Evolutionary conservation across 2,329 filamentous ascomycete species (phyloP).

Genomic region (Cadophora luteo-olivacea): DNA sequence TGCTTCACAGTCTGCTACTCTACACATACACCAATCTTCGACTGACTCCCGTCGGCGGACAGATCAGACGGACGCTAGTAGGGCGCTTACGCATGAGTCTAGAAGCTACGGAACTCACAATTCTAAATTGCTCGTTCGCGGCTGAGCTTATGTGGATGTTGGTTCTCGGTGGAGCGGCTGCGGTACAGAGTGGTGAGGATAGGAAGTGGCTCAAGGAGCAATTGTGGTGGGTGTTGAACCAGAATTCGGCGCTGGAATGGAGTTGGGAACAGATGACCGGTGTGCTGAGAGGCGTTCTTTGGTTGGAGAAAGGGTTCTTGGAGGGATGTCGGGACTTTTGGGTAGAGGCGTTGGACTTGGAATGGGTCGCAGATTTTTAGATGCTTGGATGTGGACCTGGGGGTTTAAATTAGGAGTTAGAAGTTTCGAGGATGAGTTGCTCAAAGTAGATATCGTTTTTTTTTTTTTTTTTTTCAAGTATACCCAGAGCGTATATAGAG

Average conservation of each 20-base stretch:
- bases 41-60: constrained; percentile 3
- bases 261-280: not conserved
- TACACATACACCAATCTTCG: constrained; percentile 11
- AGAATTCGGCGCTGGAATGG: constrained; percentile 5
- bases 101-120: not conserved
- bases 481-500: not conserved
- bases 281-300: not conserved
- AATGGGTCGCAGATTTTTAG: constrained; percentile 2
- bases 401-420: not conserved
- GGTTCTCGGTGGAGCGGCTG: constrained; percentile 3
- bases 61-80: not conserved
- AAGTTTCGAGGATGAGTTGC: not conserved
- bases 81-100: not conserved
- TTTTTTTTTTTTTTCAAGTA: not conserved
- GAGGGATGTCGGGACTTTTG: not conserved
- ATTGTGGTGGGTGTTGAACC: not conserved
- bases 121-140: constrained; percentile 10
- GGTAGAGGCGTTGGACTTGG: constrained; percentile 6
- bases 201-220: constrained; percentile 15
- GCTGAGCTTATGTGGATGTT: constrained; percentile 17
- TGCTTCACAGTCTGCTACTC: not conserved
- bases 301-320: not conserved
- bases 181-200: not conserved
- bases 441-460: not conserved
- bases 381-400: too few relatives aligned